Evolutionary conservation across 805 yeast species (phyloP).

Genomic region (Zygoascus biomembranicola): DNA sequence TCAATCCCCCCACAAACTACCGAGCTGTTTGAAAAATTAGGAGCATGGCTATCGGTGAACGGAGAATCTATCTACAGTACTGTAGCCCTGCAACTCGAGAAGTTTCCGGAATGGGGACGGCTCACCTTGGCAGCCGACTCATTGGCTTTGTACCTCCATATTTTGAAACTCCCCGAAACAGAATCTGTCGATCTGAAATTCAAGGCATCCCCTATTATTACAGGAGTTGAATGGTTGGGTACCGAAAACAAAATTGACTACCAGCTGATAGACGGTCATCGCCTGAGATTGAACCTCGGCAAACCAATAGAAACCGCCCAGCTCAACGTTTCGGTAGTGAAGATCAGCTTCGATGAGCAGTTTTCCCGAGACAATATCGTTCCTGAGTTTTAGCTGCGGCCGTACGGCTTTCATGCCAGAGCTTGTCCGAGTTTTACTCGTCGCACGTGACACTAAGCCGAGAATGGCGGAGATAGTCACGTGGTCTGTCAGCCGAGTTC

Average conservation of each 20-base stretch:
- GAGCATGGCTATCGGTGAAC: slow-evolving; percentile 8
- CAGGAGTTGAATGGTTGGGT: neutral
- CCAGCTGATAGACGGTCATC: neutral
- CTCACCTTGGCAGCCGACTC: no score
- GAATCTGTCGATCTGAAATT: neutral
- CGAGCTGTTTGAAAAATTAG: slow-evolving; percentile 6
- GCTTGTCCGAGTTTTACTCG: neutral
- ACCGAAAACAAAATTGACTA: neutral
- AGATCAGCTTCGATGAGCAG: neutral
- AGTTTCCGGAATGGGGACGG: no score
- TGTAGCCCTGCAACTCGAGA: no score
- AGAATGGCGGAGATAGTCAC: neutral
- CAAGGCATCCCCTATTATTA: neutral
- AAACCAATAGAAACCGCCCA: neutral
- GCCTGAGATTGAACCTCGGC: neutral
- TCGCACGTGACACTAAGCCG: neutral
- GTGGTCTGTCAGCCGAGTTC: neutral
- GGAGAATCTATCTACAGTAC: neutral
- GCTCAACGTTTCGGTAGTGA: neutral
- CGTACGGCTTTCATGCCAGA: neutral
- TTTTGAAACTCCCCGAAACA: no score
- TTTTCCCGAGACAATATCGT: neutral
- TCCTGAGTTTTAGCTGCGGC: neutral
- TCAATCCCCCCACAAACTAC: slow-evolving; percentile 4
- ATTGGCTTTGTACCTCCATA: no score